Base-by-base conservation (phyloP, 1,139 yeast species). In the Saccharomyces uvarum region DNA sequence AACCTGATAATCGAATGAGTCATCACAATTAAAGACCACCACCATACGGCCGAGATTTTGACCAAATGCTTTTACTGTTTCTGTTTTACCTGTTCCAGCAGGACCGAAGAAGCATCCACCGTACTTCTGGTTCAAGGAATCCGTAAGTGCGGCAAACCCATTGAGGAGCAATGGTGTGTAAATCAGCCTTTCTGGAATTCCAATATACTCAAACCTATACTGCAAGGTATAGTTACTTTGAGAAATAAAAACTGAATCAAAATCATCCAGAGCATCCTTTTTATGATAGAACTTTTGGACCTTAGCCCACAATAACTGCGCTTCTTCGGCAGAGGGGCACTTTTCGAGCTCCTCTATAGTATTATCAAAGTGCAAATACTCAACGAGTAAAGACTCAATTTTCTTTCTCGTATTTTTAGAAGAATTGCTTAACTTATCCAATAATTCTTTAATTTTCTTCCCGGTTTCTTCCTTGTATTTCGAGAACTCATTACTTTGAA, bases 51-150 rank as follows among this genome's bases (percentile, higher is more conserved):
- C 99, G 11, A 93, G 72, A 49, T 81, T 82, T 50, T 82, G 82
- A 1, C 96, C 97, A 31, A 91, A 74, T 0, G 96, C 88, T 66
- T 93, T 93, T 24, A 91, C 79, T 0, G 96, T 79, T 66, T 93
- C 99, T 0, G 99, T 93, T 67, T 93, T 91, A 62, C 98, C 99
- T 0, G 98, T 93, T 51, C 98, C 99, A 2, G 99, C 97, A 1
- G 99, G 98, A 0, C 99, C 99, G 70, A 86, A 84, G 0, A 96
- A 88, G 1, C 96, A 86, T 0, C 96, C 96, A n/a, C 98, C 98
- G 13, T 83, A 73, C 47, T 79, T 79, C 61, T 84, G 89, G 41
- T 80, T 78, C 28, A 90, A 69, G 0, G 97, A 95, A 59, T 85
- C 88, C 0, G 88, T 77, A 83, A 91, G 80, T 0, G 91, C 75